Percentiles rank a stretch among this genome's conserved stretches.
Conservation (phyloP, 2,329 filamentous ascomycete species). For the Sclerotinia glacialis region DNA sequence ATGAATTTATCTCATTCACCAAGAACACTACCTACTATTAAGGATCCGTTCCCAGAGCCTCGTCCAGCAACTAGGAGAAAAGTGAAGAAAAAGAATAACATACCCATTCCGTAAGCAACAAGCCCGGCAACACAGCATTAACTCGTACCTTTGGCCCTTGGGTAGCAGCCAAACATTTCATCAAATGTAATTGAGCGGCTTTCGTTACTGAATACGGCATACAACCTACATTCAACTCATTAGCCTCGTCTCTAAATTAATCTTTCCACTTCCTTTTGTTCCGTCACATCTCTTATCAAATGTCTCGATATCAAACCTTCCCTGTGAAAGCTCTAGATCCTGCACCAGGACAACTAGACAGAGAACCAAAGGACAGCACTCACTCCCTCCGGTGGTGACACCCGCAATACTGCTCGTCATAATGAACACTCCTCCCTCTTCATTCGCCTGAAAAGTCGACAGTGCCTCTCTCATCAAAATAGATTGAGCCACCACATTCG, state of each 20-base stretch:
- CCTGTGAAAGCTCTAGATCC: background rate
- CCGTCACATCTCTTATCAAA: too few species aligned
- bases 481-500: constrained; percentile 58
- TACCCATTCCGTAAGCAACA: constrained; percentile 65
- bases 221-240: constrained; percentile 1
- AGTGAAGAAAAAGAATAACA: constrained; percentile 21
- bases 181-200: constrained; percentile 58
- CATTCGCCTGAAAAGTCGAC: constrained; percentile 58
- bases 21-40: background rate
- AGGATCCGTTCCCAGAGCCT: background rate
- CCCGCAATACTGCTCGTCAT: constrained; percentile 62
- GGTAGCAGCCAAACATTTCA: constrained; percentile 61
- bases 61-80: background rate
- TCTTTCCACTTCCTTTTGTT: too few species aligned
- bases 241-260: background rate
- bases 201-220: constrained; percentile 41
- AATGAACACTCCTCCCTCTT: constrained; percentile 61
- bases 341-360: background rate
- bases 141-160: constrained; percentile 61
- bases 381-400: constrained; percentile 30
- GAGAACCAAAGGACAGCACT: background rate
- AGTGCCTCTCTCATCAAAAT: constrained; percentile 55
- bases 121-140: constrained; percentile 62
- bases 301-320: too few species aligned
- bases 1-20: background rate